Base-by-base conservation (phyloP, 2,329 filamentous ascomycete genomes). In the Cladosporium oxysporum region DNA sequence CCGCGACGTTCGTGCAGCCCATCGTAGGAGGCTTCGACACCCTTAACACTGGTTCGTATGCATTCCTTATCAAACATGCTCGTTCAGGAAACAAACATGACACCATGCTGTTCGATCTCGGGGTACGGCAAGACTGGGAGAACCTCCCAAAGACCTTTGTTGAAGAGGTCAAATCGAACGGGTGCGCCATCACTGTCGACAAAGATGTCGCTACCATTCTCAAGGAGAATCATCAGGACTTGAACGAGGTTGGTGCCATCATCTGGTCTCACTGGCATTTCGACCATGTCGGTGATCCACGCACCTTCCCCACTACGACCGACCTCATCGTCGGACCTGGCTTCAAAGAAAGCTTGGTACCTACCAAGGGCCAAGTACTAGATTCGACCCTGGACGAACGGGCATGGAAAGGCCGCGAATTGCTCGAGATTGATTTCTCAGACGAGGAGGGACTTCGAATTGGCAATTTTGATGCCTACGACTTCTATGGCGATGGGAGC, bases 401-500 rank as follows among this genome's bases (percentile, higher is more conserved):
- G 53, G 78, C 79, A 64, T 81, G 77, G 65, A 66, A 73, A 58
- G 70, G 69, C 18, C 74, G 81, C 57, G 67, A 76, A 23, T 69
- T 81, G 1, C 67, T 67, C 6, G 75, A 78, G 59, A 71, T 79
- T 26, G 62, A 70, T 33, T 77, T 80, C 53, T 41, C 41, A 8
- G 65, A 70, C 12, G 75, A 77, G 53, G 67, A 66, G 23, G 37
- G 37, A 41, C 73, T 78, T 61, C 66, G 61, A 52, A 78, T 83
- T 23, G 82, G 80, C 4, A 69, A 74, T 10, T 83, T 83, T 69
- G 67, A 75, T 18, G 82, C 82, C 6, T 71, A 77, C 41, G 84
- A 87, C 71, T 86, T 81, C 70, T 87, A 85, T 64, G 79, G 80
- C 2, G 85, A 87, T 70, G 84, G 84, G 0, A 81, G 77, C 26